Percentiles rank a stretch among this genome's conserved stretches.
These are phyloP conservation scores for Polysphondylium violaceum DNA, from an alignment of 78 protist species.

Conservation along the genomic window DNA sequence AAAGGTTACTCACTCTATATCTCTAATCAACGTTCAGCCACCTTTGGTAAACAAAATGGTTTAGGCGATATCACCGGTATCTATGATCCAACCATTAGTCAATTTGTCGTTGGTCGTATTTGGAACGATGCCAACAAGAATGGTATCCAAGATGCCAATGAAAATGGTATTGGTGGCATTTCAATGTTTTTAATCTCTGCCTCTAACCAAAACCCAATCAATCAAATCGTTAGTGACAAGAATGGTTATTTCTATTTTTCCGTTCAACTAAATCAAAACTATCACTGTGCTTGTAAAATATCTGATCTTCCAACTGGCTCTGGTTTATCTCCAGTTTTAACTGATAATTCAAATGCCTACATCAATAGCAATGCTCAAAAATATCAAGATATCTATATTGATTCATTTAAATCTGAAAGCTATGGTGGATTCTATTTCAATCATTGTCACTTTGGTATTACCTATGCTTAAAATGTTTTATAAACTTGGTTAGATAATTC, in stretches of 20 bases:
- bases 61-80: constrained; percentile 49
- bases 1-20: constrained; percentile 37
- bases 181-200: not conserved
- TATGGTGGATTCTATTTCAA: constrained; percentile 50
- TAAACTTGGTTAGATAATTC: too few species aligned
- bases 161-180: constrained; percentile 25
- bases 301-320: not conserved
- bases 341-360: not conserved
- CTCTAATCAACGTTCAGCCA: not conserved
- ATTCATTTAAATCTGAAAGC: not conserved
- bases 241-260: constrained; percentile 29
- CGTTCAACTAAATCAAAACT: not conserved
- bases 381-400: not conserved
- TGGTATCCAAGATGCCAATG: constrained; percentile 58
- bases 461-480: not conserved
- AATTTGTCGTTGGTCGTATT: constrained; percentile 46
- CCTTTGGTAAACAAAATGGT: constrained; percentile 57
- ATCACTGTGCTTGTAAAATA: not conserved
- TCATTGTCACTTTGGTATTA: constrained; percentile 43
- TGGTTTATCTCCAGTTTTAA: not conserved
- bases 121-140: constrained; percentile 46
- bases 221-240: not conserved
- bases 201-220: not conserved
- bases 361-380: not conserved
- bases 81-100: not conserved